Evolutionary conservation across 2,329 filamentous ascomycete genomes (phyloP).

Genomic region (Fusarium tupiense): DNA sequence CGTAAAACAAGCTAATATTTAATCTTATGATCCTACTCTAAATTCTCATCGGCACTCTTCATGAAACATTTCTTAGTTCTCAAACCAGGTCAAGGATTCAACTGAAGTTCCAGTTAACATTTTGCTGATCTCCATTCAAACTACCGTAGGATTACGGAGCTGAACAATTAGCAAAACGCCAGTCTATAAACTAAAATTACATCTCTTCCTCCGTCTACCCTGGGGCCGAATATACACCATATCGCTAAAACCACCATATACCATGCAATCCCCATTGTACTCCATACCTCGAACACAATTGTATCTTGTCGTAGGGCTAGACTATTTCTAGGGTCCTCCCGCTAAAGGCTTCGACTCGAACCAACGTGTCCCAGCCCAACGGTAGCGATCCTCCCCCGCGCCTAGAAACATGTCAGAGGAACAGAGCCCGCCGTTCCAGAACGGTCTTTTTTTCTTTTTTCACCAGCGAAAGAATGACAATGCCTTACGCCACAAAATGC

Average conservation of each 20-base stretch:
- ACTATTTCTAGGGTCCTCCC: neutral
- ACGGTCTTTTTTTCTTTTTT: neutral
- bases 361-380: neutral
- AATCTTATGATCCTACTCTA: neutral
- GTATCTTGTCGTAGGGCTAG: neutral
- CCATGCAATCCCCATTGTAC: neutral
- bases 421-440: constrained; percentile 6
- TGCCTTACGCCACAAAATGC: constrained; percentile 9
- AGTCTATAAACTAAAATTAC: neutral
- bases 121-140: neutral
- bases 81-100: neutral
- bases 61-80: neutral
- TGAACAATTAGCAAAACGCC: neutral
- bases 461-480: neutral
- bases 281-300: neutral
- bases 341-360: neutral
- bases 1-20: neutral
- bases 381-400: neutral
- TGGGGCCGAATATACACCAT: neutral
- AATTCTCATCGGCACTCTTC: neutral
- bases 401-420: neutral
- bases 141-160: neutral
- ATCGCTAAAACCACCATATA: neutral
- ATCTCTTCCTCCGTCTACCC: neutral
- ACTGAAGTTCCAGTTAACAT: neutral